Evolutionary conservation across 2,329 filamentous ascomycete genomes (phyloP).

Genomic region (Xylariaceae sp.): DNA sequence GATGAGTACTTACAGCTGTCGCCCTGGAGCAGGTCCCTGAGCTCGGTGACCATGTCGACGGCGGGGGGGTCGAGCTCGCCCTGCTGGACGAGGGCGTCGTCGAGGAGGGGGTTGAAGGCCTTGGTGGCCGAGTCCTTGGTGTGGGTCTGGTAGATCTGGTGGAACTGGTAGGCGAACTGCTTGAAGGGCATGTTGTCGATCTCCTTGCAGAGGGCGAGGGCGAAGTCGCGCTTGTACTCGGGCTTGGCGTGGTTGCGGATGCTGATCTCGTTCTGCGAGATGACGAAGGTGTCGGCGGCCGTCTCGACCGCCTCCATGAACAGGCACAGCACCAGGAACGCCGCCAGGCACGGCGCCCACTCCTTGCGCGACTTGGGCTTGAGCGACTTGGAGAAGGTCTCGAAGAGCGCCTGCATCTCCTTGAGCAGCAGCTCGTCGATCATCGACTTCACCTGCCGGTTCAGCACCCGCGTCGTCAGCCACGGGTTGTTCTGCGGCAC

Average conservation of each 20-base stretch:
- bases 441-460: constrained; percentile 59
- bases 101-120: constrained; percentile 60
- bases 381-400: constrained; percentile 54
- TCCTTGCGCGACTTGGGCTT: constrained; percentile 56
- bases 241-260: constrained; percentile 41
- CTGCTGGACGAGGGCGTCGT: constrained; percentile 43
- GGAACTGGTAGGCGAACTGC: constrained; percentile 63
- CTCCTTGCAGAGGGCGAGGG: constrained; percentile 51
- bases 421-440: constrained; percentile 57
- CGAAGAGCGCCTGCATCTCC: constrained; percentile 56
- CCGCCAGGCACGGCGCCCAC: constrained; percentile 60
- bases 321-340: constrained; percentile 59
- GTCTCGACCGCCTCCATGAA: constrained; percentile 62
- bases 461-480: constrained; percentile 57
- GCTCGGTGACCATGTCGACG: constrained; percentile 47
- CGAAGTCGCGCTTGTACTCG: constrained; percentile 45
- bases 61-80: constrained; percentile 51
- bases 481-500: constrained; percentile 48
- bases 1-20: constrained; percentile 47
- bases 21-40: constrained; percentile 50
- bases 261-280: constrained; percentile 54
- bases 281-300: constrained; percentile 55
- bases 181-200: constrained; percentile 63
- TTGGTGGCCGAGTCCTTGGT: constrained; percentile 50
- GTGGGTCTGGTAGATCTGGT: constrained; percentile 62